phyloP scores from a whole-genome alignment of 2,329 filamentous ascomycete genomes.

The Talaromyces islandicus region DNA sequence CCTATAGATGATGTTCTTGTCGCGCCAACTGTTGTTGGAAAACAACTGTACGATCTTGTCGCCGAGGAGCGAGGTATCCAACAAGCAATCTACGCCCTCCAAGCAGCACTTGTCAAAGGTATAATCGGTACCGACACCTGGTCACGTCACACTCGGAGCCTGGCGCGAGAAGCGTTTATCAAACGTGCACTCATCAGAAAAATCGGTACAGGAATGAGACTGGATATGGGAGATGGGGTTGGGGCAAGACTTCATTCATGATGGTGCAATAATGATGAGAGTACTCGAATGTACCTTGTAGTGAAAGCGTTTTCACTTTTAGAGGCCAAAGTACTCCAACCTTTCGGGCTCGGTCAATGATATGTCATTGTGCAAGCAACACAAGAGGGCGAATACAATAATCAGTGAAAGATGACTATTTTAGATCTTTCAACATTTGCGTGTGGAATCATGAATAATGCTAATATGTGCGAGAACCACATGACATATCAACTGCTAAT shows the following conservation, averaged over 20 bases:
- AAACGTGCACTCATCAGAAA: conserved; percentile 42
- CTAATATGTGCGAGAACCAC: too few species aligned
- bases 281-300: neutral
- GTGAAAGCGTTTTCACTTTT: neutral
- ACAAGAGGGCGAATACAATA: neutral
- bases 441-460: neutral
- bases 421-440: neutral
- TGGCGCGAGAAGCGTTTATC: conserved; percentile 44
- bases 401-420: neutral
- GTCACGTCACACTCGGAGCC: conserved; percentile 40
- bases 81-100: conserved; percentile 70
- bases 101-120: conserved; percentile 39
- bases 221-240: conserved; percentile 20
- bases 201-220: conserved; percentile 41
- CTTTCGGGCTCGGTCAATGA: neutral
- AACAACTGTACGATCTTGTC: conserved; percentile 83
- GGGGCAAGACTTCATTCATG: neutral
- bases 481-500: neutral
- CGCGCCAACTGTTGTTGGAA: conserved; percentile 87
- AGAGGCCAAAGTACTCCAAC: neutral
- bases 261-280: neutral
- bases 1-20: conserved; percentile 86
- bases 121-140: conserved; percentile 42
- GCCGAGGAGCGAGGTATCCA: conserved; percentile 83
- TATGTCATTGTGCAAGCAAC: neutral